Base-by-base conservation (phyloP, 1,139 yeast species). In the Diutina siamensis region DNA sequence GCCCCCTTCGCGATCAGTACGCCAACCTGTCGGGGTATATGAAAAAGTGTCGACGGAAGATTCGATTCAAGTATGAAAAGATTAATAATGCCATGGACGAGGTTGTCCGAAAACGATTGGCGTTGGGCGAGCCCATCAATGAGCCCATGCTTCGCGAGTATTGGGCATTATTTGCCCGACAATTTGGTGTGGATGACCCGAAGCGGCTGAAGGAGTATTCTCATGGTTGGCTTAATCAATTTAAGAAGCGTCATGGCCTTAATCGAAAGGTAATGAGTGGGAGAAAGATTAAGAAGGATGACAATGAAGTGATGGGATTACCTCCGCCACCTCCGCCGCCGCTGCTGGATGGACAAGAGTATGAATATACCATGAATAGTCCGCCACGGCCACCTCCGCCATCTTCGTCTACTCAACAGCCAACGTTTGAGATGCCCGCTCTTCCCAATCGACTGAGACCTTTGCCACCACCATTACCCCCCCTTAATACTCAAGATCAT, bases 201-300 rank as follows among this genome's bases (percentile, higher is more conserved):
- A 77, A 77, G 55, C 57, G 83, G 46, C 58, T 73, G 47, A 69
- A 65, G 36, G 67, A 71, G 18, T 77, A 75, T 53, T 72, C 78
- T 51, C 81, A 77, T 57, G 83, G 83, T 7, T 77, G 83, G 83
- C 59, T 77, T 41, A 64, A 74, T 20, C 80, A 74, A 53, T 77
- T 77, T 56, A 77, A 77, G 55, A 76, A 74, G 53, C 59, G 82
- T 47, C 80, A 76, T 52, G 80, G 80, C 0, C 59, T 77, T 42
- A n/a, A 38, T 17, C 31, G 42, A 3, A 38, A 38, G 18, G 33
- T 38, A 3, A 38, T 38, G 42, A 25, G 42, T 25, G 42, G 42
- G 5, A 27, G 42, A 13, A 38, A 38, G n/a, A 2, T 10, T 4
- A 38, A 38, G 20, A 38, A 38, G 42, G 22, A 35, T 18, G 42